These are phyloP conservation scores for Russula earlei DNA, from an alignment of 768 basidiomycete species.

Conservation along the genomic window DNA sequence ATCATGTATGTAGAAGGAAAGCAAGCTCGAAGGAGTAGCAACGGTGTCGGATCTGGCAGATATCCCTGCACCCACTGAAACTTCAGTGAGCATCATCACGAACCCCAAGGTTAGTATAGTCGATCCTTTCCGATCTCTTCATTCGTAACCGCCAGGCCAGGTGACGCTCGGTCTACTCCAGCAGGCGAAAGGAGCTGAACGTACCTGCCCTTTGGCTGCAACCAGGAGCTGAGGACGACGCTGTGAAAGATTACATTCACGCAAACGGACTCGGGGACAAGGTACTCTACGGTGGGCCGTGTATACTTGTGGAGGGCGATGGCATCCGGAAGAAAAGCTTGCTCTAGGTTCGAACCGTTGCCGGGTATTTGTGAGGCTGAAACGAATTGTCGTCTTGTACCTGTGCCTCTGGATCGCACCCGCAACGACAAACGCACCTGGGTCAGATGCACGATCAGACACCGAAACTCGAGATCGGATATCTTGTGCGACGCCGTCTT, in stretches of 20 bases:
- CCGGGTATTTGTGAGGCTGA: not conserved
- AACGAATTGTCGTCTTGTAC: not conserved
- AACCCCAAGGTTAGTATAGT: conserved; percentile 46
- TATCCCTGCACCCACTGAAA: conserved; percentile 50
- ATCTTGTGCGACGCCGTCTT: not conserved
- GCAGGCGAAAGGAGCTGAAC: conserved; percentile 55
- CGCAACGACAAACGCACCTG: no score
- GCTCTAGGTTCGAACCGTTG: not conserved
- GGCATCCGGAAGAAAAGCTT: conserved; percentile 28
- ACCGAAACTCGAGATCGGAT: not conserved
- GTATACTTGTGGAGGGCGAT: conserved; percentile 73
- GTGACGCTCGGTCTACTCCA: conserved; percentile 60
- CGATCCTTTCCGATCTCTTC: not conserved
- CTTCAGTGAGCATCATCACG: conserved; percentile 72
- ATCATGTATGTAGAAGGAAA: conserved; percentile 43
- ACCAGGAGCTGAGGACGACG: conserved; percentile 70
- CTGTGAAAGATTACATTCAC: conserved; percentile 55
- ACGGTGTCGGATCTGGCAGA: conserved; percentile 48
- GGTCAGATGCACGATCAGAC: not conserved
- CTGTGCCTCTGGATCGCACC: not conserved
- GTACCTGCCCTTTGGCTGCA: conserved; percentile 83
- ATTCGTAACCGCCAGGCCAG: conserved; percentile 28
- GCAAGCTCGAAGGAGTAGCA: conserved; percentile 54
- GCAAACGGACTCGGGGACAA: conserved; percentile 52
- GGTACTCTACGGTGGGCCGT: conserved; percentile 78